Percentiles rank a stretch among this genome's conserved stretches.
phyloP scores from a whole-genome alignment of 2,329 filamentous ascomycete genomes.

The Epichloe typhina region DNA sequence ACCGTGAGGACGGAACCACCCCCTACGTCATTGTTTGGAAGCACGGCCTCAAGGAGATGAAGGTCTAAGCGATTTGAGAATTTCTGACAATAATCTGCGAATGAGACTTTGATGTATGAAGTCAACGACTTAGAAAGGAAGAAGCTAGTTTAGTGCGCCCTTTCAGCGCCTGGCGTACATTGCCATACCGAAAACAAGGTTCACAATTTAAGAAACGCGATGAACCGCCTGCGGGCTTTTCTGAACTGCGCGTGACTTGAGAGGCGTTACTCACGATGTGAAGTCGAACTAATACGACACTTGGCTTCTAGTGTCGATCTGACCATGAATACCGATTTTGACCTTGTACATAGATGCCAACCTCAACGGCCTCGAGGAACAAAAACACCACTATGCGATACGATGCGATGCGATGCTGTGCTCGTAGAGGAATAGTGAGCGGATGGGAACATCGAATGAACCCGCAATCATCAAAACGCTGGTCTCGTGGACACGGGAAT shows the following conservation, averaged over 20 bases:
- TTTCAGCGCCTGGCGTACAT: slow-evolving; percentile 7
- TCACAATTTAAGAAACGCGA: slow-evolving; percentile 3
- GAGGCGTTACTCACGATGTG: too few species aligned
- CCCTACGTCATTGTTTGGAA: slow-evolving; percentile 91
- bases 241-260: neutral
- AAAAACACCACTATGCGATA: neutral
- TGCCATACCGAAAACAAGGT: slow-evolving; percentile 7
- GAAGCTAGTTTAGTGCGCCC: slow-evolving; percentile 1
- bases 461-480: slow-evolving; percentile 21
- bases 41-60: slow-evolving; percentile 76
- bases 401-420: neutral
- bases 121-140: slow-evolving; percentile 4
- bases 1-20: slow-evolving; percentile 89
- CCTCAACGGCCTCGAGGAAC: neutral
- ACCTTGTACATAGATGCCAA: neutral
- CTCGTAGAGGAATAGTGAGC: neutral
- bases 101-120: slow-evolving; percentile 4
- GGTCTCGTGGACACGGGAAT: slow-evolving; percentile 39
- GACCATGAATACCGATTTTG: neutral
- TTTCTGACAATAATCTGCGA: slow-evolving; percentile 1
- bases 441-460: neutral
- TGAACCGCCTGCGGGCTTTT: neutral
- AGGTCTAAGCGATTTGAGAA: slow-evolving; percentile 54
- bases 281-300: too few species aligned
- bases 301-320: neutral